Evolutionary conservation across 805 yeast species (phyloP), one percentile per base, ranked within the genome.

Genomic region (Dipodascus albidus): DNA sequence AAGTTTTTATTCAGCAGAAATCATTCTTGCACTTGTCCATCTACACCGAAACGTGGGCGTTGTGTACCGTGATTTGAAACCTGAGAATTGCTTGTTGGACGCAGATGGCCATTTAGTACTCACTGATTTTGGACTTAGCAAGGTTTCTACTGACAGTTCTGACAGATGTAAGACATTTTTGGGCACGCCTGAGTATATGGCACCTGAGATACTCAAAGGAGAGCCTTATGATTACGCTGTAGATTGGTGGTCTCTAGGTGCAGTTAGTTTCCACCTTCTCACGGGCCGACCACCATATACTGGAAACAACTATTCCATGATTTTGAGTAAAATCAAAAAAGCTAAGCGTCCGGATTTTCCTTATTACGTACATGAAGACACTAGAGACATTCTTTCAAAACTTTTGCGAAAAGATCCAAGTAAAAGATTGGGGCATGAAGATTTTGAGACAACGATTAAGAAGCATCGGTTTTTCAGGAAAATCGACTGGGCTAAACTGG

Each of bases 211-310:
- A 27, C 71, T 88, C 23, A 79, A 77, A 54, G 96, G 95, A 21
- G 77, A 82, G 60, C 79, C 81, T 17, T 89, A 88, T 65, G 88
- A 84, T 60, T 83, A 79, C 52, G 75, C 81, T 31, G 93, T 89
- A 50, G 96, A 88, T 65, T 87, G 95, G 86, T 88, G 96, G 88
- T 87, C 96, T 0, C 69, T 89, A 31, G 96, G 96, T 0, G 85
- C 95, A 49, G 83, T 88, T 3, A 70, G 83, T 50, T 85, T 71
- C 61, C 96, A 89, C 65, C 76, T 88, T 77, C 71, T 88, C 50
- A 83, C 90, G 0, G 96, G 96, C 0, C 75, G 82, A 49, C 96
- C 96, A 0, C 96, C 96, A 1, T 87, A 86, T 67, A 85, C 93
- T 0, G 96, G 96, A 2, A 82, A 78, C 53, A 85, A 85, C 61